Percentiles rank a stretch among this genome's conserved stretches.
Conservation (phyloP, 495 filamentous ascomycete genomes). For the Beverwykella pulmonaria region DNA sequence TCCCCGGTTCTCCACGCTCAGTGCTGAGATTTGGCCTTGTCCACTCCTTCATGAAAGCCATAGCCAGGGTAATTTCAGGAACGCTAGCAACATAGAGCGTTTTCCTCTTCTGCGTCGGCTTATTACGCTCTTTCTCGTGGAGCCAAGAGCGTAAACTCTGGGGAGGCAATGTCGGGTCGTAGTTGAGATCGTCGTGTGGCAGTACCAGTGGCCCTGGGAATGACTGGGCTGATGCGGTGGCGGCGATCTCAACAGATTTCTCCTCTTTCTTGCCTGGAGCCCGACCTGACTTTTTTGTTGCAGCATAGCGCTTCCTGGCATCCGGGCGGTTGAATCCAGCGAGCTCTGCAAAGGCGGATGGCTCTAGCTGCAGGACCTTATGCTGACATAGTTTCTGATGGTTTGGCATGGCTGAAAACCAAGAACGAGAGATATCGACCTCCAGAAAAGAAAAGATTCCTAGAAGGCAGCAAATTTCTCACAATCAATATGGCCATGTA, state of each 20-base stretch:
- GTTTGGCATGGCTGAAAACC: neutral
- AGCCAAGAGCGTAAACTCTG: conserved; percentile 63
- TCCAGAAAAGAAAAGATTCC: neutral
- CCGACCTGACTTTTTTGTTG: conserved; percentile 1
- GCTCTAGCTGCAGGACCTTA: conserved; percentile 12
- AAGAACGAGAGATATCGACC: neutral
- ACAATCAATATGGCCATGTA: neutral
- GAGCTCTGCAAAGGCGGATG: conserved; percentile 10
- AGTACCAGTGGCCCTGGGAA: conserved; percentile 66
- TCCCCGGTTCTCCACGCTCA: neutral
- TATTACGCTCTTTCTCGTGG: conserved; percentile 54
- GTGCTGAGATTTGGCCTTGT: neutral
- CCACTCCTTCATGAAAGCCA: conserved; percentile 14
- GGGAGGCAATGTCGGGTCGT: conserved; percentile 56
- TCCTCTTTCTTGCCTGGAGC: neutral
- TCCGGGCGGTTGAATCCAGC: conserved; percentile 14
- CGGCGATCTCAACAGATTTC: neutral
- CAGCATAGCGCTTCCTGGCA: neutral
- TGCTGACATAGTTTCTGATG: neutral
- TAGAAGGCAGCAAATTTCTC: neutral
- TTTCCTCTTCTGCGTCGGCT: conserved; percentile 50
- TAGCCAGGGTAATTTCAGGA: conserved; percentile 46
- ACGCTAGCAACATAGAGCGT: conserved; percentile 59
- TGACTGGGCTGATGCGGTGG: neutral
- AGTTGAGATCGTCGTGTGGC: conserved; percentile 61